Evolutionary conservation across 2,329 filamentous ascomycete species (phyloP), one percentile per base, ranked within the genome.

Genomic region (Paraphaeosphaeria sporulosa): DNA sequence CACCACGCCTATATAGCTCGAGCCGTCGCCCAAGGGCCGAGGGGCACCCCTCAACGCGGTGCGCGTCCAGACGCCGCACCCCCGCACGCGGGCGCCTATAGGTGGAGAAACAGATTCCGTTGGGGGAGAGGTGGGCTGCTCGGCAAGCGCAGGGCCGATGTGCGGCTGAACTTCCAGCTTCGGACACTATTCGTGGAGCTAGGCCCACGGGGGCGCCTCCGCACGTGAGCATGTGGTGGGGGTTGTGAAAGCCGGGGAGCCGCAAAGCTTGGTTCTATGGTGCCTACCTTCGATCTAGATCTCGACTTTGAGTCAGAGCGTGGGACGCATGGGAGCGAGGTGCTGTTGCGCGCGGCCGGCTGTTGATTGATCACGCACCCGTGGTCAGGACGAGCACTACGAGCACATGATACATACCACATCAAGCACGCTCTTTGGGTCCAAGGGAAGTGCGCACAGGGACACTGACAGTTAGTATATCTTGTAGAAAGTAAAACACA

Each of bases 31-130:
- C 43, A 13, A 38, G 3, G 17, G 42, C 42, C 25, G 6, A 27
- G 25, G 25, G 3, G 6, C 25, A 27, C 25, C 51, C 42, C 36
- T 47, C 46, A 32, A 47, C 42, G 42, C 50, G 34, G 23, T 32
- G 34, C 47, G 42, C 50, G 25, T 58, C 58, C 48, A 51, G 27
- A 55, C 36, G 19, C 40, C 36, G 40, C 55, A 50, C 53, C 57
- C n/a, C 58, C 62, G 55, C 53, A 46, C 30, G 3, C 7, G 5
- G 40, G 23, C 27, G 10, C 38, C 38, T 44, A 69, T 70, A 65
- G 58, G 68, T 67, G 68, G 68, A 66, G 63, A 65, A 69, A 60
- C 57, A 21, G 19, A 9, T 5, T 30, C 64, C 64, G 34, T 30
- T 21, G 15, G 36, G 23, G n/a, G n/a, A 30, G 42, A 17, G 17